Evolutionary conservation across 1,139 yeast species (phyloP).

Genomic region (Lodderomyces parapsilosis): DNA sequence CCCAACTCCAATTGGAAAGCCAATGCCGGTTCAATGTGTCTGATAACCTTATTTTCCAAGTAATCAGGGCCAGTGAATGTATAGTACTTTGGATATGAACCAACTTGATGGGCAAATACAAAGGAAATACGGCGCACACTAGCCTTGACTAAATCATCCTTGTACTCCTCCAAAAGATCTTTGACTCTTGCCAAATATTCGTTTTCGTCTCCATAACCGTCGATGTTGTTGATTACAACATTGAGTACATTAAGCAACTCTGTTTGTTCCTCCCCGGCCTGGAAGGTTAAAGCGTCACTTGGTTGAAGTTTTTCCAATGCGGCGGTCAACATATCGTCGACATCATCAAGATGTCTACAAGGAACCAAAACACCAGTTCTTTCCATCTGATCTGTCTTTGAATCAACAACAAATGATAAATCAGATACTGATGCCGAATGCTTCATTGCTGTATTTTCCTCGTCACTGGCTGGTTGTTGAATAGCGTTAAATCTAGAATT

Average conservation of each 20-base stretch:
- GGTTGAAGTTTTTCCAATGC: slow-evolving; percentile 74
- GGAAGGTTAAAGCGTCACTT: slow-evolving; percentile 35
- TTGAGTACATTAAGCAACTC: slow-evolving; percentile 75
- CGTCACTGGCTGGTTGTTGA: slow-evolving; percentile 48
- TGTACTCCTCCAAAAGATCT: slow-evolving; percentile 66
- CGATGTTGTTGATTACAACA: slow-evolving; percentile 70
- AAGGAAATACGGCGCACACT: slow-evolving; percentile 90
- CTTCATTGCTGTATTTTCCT: slow-evolving; percentile 49
- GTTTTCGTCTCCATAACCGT: slow-evolving; percentile 71
- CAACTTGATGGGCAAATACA: slow-evolving; percentile 79
- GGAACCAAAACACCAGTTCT: slow-evolving; percentile 91
- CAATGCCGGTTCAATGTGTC: slow-evolving; percentile 97
- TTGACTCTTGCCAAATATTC: slow-evolving; percentile 62
- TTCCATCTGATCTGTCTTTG: slow-evolving; percentile 49
- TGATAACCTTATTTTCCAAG: slow-evolving; percentile 81
- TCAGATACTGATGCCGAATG: slow-evolving; percentile 93
- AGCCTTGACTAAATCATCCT: slow-evolving; percentile 65
- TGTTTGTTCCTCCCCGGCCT: slow-evolving; percentile 38
- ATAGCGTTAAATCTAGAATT: slow-evolving; percentile 68
- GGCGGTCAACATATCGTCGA: slow-evolving; percentile 75
- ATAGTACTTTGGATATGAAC: slow-evolving; percentile 90
- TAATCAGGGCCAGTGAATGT: slow-evolving; percentile 91
- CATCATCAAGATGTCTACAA: slow-evolving; percentile 80
- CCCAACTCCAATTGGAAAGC: slow-evolving; percentile 97
- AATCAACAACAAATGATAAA: slow-evolving; percentile 77